Percentiles rank a stretch among this genome's conserved stretches.
These are phyloP conservation scores for Fusarium denticulatum DNA, from an alignment of 2,329 filamentous ascomycete species.

Conservation along the genomic window DNA sequence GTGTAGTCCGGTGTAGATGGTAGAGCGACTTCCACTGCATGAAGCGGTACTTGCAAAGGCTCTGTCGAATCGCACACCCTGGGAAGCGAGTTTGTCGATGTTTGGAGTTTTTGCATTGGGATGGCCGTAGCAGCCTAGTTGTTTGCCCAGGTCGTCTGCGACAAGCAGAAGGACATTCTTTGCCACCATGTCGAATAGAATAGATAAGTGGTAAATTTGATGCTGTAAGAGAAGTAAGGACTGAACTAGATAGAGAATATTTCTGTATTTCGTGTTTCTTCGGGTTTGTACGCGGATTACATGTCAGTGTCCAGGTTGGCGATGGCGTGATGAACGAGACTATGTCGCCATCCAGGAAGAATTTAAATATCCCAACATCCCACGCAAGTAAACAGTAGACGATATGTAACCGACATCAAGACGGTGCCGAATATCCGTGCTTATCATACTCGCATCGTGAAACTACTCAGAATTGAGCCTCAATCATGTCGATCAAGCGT, in stretches of 20 bases:
- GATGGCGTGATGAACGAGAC: neutral
- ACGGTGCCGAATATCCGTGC: neutral
- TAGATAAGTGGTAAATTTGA: no score
- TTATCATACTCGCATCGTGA: neutral
- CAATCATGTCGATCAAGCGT: neutral
- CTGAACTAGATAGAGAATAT: no score
- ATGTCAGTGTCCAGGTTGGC: neutral
- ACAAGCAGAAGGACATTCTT: neutral
- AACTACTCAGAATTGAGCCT: neutral
- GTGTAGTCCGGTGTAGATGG: conserved; percentile 60
- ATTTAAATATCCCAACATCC: neutral
- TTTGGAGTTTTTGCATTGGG: neutral
- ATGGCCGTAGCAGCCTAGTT: neutral
- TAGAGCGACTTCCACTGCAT: conserved; percentile 58
- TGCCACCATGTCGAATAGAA: neutral
- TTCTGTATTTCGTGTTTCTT: no score
- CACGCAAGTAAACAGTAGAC: rapidly evolving
- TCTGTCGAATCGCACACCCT: neutral
- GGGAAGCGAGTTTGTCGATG: neutral
- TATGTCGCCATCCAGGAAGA: neutral
- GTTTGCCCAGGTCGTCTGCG: neutral
- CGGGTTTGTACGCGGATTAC: no score
- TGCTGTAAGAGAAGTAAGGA: no score
- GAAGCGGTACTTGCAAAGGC: conserved; percentile 57
- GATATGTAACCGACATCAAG: neutral